Conservation (phyloP, 768 basidiomycete genomes). For the Termitomyces sp. region DNA sequence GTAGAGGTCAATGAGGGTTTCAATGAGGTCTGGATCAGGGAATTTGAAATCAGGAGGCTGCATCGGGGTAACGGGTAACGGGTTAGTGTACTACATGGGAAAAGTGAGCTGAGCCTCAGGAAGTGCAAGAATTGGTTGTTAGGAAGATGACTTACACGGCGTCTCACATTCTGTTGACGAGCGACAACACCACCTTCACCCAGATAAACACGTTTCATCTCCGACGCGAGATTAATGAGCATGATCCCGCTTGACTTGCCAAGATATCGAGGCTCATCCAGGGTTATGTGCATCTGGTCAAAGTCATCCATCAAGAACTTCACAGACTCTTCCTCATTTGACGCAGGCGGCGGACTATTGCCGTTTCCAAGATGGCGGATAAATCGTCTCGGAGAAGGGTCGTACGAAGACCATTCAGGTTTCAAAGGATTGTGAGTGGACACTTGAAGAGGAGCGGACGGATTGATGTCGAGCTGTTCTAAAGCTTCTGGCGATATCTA, state of each 20-base stretch:
- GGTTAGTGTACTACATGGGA: slow-evolving; percentile 23
- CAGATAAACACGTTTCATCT: slow-evolving; percentile 49
- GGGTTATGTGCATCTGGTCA: slow-evolving; percentile 22
- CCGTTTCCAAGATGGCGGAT: slow-evolving; percentile 7
- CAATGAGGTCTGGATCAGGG: slow-evolving; percentile 47
- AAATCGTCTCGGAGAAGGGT: slow-evolving; percentile 4
- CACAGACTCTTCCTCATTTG: slow-evolving; percentile 27
- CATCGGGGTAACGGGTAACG: slow-evolving; percentile 7
- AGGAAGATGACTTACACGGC: background rate
- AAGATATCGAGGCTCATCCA: slow-evolving; percentile 36
- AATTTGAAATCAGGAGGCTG: slow-evolving; percentile 29
- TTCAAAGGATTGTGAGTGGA: background rate
- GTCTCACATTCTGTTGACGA: background rate
- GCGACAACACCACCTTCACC: slow-evolving; percentile 15
- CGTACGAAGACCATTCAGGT: background rate
- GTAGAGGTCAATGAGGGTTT: slow-evolving; percentile 53
- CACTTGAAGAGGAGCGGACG: background rate
- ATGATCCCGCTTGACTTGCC: slow-evolving; percentile 51
- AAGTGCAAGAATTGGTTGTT: background rate
- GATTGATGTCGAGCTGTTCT: slow-evolving; percentile 5
- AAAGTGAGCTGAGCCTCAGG: background rate
- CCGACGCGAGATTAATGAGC: slow-evolving; percentile 45
- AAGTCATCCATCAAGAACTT: slow-evolving; percentile 31
- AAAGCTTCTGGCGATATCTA: slow-evolving; percentile 49
- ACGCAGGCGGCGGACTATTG: slow-evolving; percentile 1